Conservation (phyloP, 1,284 basidiomycete species). For the Ustilago trichophora region DNA sequence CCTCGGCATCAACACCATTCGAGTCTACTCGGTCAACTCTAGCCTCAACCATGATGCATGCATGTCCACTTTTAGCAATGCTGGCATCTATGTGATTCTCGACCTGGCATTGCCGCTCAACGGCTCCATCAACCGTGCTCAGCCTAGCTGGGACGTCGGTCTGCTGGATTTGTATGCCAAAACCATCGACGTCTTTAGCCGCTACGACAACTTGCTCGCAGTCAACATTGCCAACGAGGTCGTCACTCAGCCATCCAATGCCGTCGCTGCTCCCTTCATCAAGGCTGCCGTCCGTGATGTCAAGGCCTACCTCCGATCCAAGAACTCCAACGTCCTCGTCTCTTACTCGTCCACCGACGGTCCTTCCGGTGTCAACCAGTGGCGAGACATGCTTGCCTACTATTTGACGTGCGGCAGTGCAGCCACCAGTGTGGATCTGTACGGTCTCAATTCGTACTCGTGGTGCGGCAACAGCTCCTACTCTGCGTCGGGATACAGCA, state of each 20-base stretch:
- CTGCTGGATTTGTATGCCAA: slow-evolving; percentile 80
- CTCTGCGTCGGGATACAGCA: slow-evolving; percentile 70
- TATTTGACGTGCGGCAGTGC: slow-evolving; percentile 84
- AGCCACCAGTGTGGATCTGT: slow-evolving; percentile 79
- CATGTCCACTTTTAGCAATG: slow-evolving; percentile 79
- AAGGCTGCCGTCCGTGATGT: slow-evolving; percentile 89
- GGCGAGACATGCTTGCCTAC: slow-evolving; percentile 74
- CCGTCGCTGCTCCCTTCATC: slow-evolving; percentile 79
- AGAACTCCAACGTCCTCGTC: slow-evolving; percentile 74
- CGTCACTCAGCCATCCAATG: slow-evolving; percentile 73
- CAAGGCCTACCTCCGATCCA: slow-evolving; percentile 78
- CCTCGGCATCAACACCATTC: slow-evolving; percentile 72
- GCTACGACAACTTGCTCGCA: slow-evolving; percentile 66
- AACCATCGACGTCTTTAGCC: slow-evolving; percentile 78
- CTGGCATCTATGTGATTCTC: slow-evolving; percentile 90
- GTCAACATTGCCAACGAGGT: slow-evolving; percentile 91
- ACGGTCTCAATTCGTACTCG: slow-evolving; percentile 70
- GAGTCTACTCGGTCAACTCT: slow-evolving; percentile 77
- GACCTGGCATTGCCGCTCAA: slow-evolving; percentile 85
- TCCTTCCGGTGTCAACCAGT: slow-evolving; percentile 66
- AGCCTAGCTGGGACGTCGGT: slow-evolving; percentile 83
- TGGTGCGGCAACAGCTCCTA: slow-evolving; percentile 81
- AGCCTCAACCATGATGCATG: slow-evolving; percentile 83
- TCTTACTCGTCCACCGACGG: slow-evolving; percentile 88
- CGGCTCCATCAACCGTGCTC: slow-evolving; percentile 81